Base-by-base conservation (phyloP, 805 yeast species). In the Metahyphopichia silvanorum region DNA sequence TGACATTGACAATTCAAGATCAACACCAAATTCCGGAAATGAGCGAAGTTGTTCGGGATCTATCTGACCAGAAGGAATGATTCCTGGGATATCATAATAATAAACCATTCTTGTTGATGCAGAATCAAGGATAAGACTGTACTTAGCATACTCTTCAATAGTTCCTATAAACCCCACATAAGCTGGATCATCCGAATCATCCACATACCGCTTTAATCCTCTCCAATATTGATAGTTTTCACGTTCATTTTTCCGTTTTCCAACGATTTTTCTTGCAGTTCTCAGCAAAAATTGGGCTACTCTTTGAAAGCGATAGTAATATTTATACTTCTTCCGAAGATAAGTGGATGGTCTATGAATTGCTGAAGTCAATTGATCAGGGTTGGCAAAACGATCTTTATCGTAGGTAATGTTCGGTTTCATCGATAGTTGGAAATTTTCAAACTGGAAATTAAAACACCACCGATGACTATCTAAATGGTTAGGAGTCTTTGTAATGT, bases 111-210 rank as follows among this genome's bases (percentile, higher is more conserved):
- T 60, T 1, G 79, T 66, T 4, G 53, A 53, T 0, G 76, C 73
- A 0, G 93, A 72, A 37, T 80, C 85, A 4, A 88, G 44, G 2
- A 93, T 55, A 29, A 76, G 74, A 6, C 93, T 76, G 40, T 75
- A 82, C 53, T 81, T 84, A 1, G 93, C 98, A 56, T 93, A 93
- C 49, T 93, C 96, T 17, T 76, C 72, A 14, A 64, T 68, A 10
- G 63, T 65, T 10, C 52, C 63, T 10, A 55, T 42, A 8, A 53
- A 33, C 8, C 13, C 13, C 9, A 50, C 34, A n/a, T 47, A 44
- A 9, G 48, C 45, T 9, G 60, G 65, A 4, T 48, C 61, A 10
- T 43, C 43, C 12, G 31, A 32, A 16, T 68, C 68, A 3, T 60
- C 66, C n/a, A 77, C 51, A 51, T 89, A 91, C 22, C 93, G 70